Conservation (phyloP, 306 rosid genomes). For the Urtica urens region DNA sequence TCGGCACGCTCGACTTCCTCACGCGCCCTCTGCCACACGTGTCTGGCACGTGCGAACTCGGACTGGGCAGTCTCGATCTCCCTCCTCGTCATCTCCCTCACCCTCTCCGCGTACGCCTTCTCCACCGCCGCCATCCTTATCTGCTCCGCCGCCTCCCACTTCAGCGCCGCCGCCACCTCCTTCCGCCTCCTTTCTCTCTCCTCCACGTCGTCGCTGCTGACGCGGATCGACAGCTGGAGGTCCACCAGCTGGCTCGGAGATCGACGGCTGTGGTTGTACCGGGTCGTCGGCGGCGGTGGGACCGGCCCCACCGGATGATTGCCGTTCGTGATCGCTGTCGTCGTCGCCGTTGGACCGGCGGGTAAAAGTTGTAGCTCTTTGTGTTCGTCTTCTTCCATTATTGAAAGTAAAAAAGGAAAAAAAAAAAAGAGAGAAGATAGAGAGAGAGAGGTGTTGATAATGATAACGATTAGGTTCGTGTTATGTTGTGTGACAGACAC, state of each 20-base stretch:
- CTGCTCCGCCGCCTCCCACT: slow-evolving; percentile 97
- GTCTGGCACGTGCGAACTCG: slow-evolving; percentile 80
- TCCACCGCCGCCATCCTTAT: slow-evolving; percentile 86
- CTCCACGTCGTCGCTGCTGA: slow-evolving; percentile 11
- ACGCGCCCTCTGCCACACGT: slow-evolving; percentile 91
- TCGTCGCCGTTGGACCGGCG: slow-evolving; percentile 23
- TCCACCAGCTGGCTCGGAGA: slow-evolving; percentile 22
- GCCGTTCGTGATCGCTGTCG: slow-evolving; percentile 14
- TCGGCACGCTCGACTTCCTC: slow-evolving; percentile 80
- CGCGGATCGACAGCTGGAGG: slow-evolving; percentile 75
- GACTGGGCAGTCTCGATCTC: slow-evolving; percentile 95
- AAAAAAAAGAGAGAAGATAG: not conserved
- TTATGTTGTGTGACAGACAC: slow-evolving; percentile 7
- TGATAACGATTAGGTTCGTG: not conserved
- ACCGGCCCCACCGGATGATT: too few species aligned
- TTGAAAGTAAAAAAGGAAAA: not conserved
- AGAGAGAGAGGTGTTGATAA: not conserved
- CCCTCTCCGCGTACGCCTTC: slow-evolving; percentile 82
- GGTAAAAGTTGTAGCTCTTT: slow-evolving; percentile 86
- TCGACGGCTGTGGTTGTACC: slow-evolving; percentile 6
- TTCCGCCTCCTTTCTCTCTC: slow-evolving; percentile 12
- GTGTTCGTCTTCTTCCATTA: slow-evolving; percentile 18
- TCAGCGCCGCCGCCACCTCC: slow-evolving; percentile 49
- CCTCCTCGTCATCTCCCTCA: slow-evolving; percentile 69
- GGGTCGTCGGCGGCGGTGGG: slow-evolving; percentile 16